A percentile compares a stretch with the other conserved stretches of the same genome.
phyloP scores from a whole-genome alignment of 768 basidiomycete genomes.

The Suillus hirtellus region DNA sequence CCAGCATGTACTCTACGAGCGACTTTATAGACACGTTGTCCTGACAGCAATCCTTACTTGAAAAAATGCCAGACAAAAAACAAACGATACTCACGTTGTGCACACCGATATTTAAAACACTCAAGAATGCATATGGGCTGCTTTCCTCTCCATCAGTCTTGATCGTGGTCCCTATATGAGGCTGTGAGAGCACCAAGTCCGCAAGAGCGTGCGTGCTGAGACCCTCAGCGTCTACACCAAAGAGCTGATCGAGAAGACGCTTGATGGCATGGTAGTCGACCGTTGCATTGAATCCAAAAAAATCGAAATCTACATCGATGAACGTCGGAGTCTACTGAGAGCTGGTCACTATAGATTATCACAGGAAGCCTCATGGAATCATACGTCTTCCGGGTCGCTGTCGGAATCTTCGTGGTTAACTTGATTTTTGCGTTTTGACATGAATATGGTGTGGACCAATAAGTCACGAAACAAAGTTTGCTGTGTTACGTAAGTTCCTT shows the following conservation, averaged over 20 bases:
- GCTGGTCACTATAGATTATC: conserved; percentile 2
- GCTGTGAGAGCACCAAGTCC: conserved; percentile 76
- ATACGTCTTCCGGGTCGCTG: conserved; percentile 41
- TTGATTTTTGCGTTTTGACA: conserved; percentile 58
- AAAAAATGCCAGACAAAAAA: conserved; percentile 2
- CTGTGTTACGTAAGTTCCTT: neutral
- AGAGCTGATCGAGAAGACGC: conserved; percentile 67
- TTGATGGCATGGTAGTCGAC: conserved; percentile 89
- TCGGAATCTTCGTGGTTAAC: conserved; percentile 35
- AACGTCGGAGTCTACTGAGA: conserved; percentile 19
- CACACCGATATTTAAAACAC: conserved; percentile 74
- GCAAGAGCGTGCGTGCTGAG: conserved; percentile 74
- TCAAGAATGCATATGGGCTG: conserved; percentile 88
- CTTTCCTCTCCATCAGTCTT: conserved; percentile 67
- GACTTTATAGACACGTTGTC: conserved; percentile 70
- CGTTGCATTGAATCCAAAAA: conserved; percentile 81
- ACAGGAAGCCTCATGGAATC: conserved; percentile 33
- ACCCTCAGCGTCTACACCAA: conserved; percentile 68
- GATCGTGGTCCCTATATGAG: conserved; percentile 81
- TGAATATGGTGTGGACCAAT: conserved; percentile 18
- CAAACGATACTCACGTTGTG: conserved; percentile 50
- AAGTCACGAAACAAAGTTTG: neutral
- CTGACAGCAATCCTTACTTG: conserved; percentile 37
- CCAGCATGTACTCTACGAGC: conserved; percentile 67
- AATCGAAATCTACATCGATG: conserved; percentile 65